Evolutionary conservation across 2,329 filamentous ascomycete genomes (phyloP), one percentile per base, ranked within the genome.

Genomic region (Microdochium bolleyi): DNA sequence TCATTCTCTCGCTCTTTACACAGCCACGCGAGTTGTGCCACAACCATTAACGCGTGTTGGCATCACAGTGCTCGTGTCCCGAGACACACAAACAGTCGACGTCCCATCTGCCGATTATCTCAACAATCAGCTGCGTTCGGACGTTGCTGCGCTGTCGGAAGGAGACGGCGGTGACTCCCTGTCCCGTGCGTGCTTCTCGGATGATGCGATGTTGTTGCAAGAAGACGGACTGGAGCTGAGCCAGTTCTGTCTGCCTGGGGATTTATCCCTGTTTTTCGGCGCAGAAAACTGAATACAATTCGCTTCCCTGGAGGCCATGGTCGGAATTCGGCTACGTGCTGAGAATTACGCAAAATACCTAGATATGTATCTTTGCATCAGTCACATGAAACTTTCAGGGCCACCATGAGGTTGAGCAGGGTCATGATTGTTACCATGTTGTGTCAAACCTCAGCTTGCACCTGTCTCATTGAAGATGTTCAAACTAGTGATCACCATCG

Each of bases 371-470:
- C n/a, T n/a, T n/a, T 71, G 57, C 77, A 79, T 41, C 75, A 64
- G 19, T 80, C 62, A 51, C 79, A 76, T 0, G 75, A 73, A 1
- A 79, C 71, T 52, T 78, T 75, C 10, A 65, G 62, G 14, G 60
- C 62, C 0, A 70, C 70, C 50, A 80, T 60, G 2, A 76, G 77
- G 0, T 74, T 72, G 0, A 80, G 67, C 2, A 79, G 61, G 54
- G 66, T 64, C 59, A 75, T 73, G 9, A 79, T 76, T 3, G 67
- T 70, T 5, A 73, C 75, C 27, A 73, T 64, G 55, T 77, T 70
- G 34, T 75, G 73, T 1, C 73, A 76, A 2, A 77, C 69, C 22
- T 63, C 67, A 0, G 75, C n/a, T 77, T 21, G 62, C 59, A 8
- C 73, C 62, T 0, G 66, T 64, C 3, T 58, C 67, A 50, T 74